Evolutionary conservation across 2,329 filamentous ascomycete species (phyloP).

Genomic region (Aspergillus latus): DNA sequence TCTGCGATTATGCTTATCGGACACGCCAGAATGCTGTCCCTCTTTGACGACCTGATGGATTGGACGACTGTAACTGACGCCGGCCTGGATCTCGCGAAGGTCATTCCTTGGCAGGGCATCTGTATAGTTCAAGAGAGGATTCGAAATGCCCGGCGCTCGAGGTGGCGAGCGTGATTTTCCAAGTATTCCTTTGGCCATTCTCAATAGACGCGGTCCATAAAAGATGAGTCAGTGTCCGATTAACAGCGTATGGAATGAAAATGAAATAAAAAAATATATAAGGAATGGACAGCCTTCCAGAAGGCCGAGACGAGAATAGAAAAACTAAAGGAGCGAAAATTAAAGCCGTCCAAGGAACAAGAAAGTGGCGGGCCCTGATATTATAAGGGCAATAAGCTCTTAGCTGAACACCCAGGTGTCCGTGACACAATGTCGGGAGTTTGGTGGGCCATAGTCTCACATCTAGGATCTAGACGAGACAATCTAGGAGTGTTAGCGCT

Average conservation of each 20-base stretch:
- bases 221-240: slow-evolving; percentile 2
- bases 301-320: slow-evolving; percentile 28
- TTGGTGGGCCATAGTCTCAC: slow-evolving; percentile 21
- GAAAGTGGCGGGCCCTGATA: slow-evolving; percentile 15
- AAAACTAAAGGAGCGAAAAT: not conserved
- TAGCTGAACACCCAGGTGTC: not conserved
- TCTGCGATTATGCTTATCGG: slow-evolving; percentile 19
- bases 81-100: slow-evolving; percentile 20
- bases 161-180: slow-evolving; percentile 32
- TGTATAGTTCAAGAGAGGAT: slow-evolving; percentile 33
- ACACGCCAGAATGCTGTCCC: slow-evolving; percentile 24
- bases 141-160: slow-evolving; percentile 29
- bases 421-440: slow-evolving; percentile 13
- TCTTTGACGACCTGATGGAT: slow-evolving; percentile 17
- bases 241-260: slow-evolving; percentile 9
- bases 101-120: slow-evolving; percentile 36
- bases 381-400: slow-evolving; percentile 10
- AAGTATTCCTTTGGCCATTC: slow-evolving; percentile 33
- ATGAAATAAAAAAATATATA: slow-evolving; percentile 10
- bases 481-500: slow-evolving; percentile 13
- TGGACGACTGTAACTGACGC: slow-evolving; percentile 14
- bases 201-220: not conserved
- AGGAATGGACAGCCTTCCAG: slow-evolving; percentile 43
- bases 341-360: slow-evolving; percentile 23
- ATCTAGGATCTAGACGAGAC: slow-evolving; percentile 7